Percentiles rank a stretch among this genome's conserved stretches.
Evolutionary conservation across 2,329 filamentous ascomycete species (phyloP).

Genomic region (Sporothrix sp.): DNA sequence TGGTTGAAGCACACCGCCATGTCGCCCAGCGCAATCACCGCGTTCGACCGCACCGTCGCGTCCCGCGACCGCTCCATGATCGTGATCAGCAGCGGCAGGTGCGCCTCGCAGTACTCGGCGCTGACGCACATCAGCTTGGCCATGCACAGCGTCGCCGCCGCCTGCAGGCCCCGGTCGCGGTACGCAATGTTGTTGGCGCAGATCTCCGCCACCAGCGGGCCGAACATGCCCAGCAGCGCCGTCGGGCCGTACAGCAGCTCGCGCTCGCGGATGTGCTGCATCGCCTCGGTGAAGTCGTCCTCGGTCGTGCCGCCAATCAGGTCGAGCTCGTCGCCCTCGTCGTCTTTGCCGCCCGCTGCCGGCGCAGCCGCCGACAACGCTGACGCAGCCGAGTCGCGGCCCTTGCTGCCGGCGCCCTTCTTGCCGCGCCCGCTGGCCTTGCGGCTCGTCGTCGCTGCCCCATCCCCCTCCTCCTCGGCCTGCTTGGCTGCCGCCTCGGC

Average conservation of each 20-base stretch:
- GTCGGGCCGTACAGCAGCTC: conserved; percentile 75
- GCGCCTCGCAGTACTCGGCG: conserved; percentile 88
- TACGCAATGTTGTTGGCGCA: conserved; percentile 93
- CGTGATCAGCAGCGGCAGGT: conserved; percentile 87
- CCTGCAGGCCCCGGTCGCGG: conserved; percentile 80
- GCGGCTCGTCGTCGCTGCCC: conserved; percentile 7
- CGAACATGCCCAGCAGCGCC: conserved; percentile 82
- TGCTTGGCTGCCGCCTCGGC: conserved; percentile 36
- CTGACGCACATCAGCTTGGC: conserved; percentile 99
- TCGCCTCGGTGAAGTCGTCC: conserved; percentile 83
- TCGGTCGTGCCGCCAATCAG: conserved; percentile 94
- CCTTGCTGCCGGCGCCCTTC: conserved; percentile 15
- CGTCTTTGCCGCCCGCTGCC: conserved; percentile 38
- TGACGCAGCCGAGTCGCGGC: conserved; percentile 18
- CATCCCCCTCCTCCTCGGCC: conserved; percentile 25
- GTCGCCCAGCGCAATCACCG: conserved; percentile 91
- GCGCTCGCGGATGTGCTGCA: conserved; percentile 73
- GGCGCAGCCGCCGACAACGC: conserved; percentile 32
- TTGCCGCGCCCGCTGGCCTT: conserved; percentile 23
- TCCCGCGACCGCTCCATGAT: conserved; percentile 94
- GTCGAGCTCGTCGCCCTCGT: conserved; percentile 81
- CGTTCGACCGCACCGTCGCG: conserved; percentile 87
- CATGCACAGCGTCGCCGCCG: conserved; percentile 84
- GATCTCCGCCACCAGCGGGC: conserved; percentile 83
- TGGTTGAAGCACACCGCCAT: conserved; percentile 99